Base-by-base conservation (phyloP, 2,329 filamentous ascomycete genomes). In the Byssothecium circinans region DNA sequence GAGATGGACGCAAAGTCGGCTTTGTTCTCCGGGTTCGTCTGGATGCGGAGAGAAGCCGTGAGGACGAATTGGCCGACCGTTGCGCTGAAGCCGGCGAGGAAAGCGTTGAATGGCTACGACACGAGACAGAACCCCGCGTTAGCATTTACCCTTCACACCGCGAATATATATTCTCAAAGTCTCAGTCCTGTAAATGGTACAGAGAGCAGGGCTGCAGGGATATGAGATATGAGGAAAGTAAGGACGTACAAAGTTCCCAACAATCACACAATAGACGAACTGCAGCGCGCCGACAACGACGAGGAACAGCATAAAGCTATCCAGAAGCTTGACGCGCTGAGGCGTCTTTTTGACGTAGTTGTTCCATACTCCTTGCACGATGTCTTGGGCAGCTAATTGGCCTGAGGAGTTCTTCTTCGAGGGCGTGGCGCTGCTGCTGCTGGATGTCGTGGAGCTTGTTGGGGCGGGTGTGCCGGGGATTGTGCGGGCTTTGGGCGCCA, bases 31-130 rank as follows among this genome's bases (percentile, higher is more conserved):
- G 84, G 79, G 69, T 89, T 91, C 40, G 91, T 96, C 75, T 99
- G 94, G 73, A 97, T 95, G 55, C 94, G 85, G 62, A 99, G 78
- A 77, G 67, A 85, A 79, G 90, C 89, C 41, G 94, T 96, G 60
- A 99, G 83, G 54, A 99, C 94, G 71, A 99, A 99, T 71, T 99
- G 94, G 53, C 94, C 94, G 54, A 99, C 92, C 1, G 92, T 94
- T 14, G 92, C 90, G 52, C 84, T 86, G 78, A 99, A 99, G 39
- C 94, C 95, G 25, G 91, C 89, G 25, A 99, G 84, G 78, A 99
- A 99, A 56, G 95, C 94, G 72, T 99, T 99, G 81, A 99, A 99
- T 8, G 94, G 94, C 92, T 97, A 66, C 17, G 5, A 25, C 5
- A 25, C 10, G 10, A 19, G 2, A 32, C 20, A 12, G 4, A n/a